A percentile compares a stretch with the other conserved stretches of the same genome.
Conservation (phyloP, 2,329 filamentous ascomycete genomes). For the Davidsoniella australis region DNA sequence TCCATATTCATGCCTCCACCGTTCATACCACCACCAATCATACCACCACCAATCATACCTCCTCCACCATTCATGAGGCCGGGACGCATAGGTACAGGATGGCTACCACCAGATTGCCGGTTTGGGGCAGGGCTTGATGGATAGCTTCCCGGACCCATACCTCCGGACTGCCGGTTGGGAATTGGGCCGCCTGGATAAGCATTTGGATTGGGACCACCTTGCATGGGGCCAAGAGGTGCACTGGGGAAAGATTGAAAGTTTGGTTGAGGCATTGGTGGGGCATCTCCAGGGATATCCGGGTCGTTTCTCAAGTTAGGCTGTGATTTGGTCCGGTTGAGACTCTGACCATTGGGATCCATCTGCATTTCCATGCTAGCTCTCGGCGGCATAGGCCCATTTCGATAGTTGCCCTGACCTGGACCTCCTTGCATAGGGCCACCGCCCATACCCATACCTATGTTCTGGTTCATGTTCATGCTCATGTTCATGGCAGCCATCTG, state of each 20-base stretch:
- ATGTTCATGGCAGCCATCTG: conserved; percentile 8
- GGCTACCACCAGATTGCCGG: conserved; percentile 21
- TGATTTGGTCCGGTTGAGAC: conserved; percentile 44
- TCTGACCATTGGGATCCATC: conserved; percentile 25
- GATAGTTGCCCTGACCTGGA: conserved; percentile 13
- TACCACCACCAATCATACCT: conserved; percentile 16
- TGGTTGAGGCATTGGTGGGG: conserved; percentile 30
- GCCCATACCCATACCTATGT: conserved; percentile 1
- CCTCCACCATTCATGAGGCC: conserved; percentile 33
- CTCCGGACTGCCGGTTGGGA: neutral
- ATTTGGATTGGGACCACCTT: neutral
- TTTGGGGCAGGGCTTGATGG: conserved; percentile 1
- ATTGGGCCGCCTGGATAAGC: conserved; percentile 2
- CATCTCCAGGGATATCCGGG: conserved; percentile 55
- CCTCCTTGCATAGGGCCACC: conserved; percentile 2
- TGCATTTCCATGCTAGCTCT: conserved; percentile 2
- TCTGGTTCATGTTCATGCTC: conserved; percentile 2
- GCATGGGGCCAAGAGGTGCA: neutral
- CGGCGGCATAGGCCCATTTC: conserved; percentile 4
- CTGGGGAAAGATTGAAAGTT: conserved; percentile 9
- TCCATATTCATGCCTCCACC: conserved; percentile 27
- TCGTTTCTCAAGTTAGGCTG: conserved; percentile 51
- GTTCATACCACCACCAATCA: conserved; percentile 20
- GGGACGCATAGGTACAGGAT: conserved; percentile 45
- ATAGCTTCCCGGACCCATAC: neutral